Evolutionary conservation across 345 rosid genomes (phyloP).

Genomic region (Salix purpurea): DNA sequence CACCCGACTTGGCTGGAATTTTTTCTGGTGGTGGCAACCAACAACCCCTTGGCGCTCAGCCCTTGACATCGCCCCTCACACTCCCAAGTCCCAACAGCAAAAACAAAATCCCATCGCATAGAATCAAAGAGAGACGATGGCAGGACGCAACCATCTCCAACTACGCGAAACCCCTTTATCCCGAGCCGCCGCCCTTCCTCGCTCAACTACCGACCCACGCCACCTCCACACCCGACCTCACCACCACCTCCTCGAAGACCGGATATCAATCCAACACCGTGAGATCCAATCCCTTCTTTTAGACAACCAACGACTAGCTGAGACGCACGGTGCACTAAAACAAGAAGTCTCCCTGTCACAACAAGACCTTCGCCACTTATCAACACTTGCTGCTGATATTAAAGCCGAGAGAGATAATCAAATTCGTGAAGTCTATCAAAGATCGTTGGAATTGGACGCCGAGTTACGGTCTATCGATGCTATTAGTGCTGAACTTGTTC

Average conservation of each 20-base stretch:
- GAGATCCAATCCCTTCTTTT: constrained; percentile 68
- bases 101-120: no score
- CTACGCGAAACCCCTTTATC: not conserved
- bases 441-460: constrained; percentile 59
- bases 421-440: constrained; percentile 63
- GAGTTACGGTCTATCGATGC: constrained; percentile 52
- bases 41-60: not conserved
- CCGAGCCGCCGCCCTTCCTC: not conserved
- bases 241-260: constrained; percentile 53
- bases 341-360: constrained; percentile 57
- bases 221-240: not conserved
- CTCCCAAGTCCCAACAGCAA: not conserved
- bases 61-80: not conserved
- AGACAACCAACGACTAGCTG: constrained; percentile 61
- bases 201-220: not conserved
- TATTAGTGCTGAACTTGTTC: constrained; percentile 49
- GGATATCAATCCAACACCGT: constrained; percentile 55
- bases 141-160: constrained; percentile 8
- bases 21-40: not conserved
- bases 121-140: not conserved
- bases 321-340: constrained; percentile 60
- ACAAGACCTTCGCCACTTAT: constrained; percentile 48
- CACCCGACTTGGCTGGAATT: not conserved
- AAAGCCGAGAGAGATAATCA: constrained; percentile 61
- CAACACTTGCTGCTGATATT: constrained; percentile 40